Evolutionary conservation across 106 monocot genomes (phyloP), one percentile per base, ranked within the genome.

Genomic region (Platanthera zijinensis): DNA sequence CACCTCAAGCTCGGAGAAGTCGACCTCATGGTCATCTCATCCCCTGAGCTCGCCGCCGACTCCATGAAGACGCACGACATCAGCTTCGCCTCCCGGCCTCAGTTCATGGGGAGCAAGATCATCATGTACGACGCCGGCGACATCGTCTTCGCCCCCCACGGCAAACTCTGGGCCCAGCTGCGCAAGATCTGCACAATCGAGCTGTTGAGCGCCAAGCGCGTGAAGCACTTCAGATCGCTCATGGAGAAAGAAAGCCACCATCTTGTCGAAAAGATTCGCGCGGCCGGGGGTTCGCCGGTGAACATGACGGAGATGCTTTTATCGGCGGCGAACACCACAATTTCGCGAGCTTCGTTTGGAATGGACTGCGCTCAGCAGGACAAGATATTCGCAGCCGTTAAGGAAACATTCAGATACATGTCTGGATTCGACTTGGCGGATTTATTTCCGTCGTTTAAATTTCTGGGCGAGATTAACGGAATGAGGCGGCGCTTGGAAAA

Each of bases 11-110:
- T 78, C 14, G 78, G 78, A 12, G 67, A 78, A 6, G 13, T 78
- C 15, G 78, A 78, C 51, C 68, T 68, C 22, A 32, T 78, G 49
- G n/a, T 78, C 69, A 64, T 78, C 48, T 69, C 69, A 10, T 69
- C 78, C 6, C 12, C 52, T 5, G 69, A 69, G 25, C 67, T 51
- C 14, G 78, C 78, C 30, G 32, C 7, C 50, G 78, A 78, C 39
- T 32, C 69, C 51, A 14, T 69, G 28, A 73, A 74, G 57, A 81
- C 61, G 10, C 84, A 78, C 18, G 84, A 84, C 75, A 8, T 32
- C 22, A 67, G 8, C 52, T 74, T 81, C 77, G 54, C 72, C 8
- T 22, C 49, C 11, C 77, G 85, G 4, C 75, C 74, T 21, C 5
- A 1, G 15, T 10, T 47, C 11, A 9, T 45, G 47, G 78, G 5